Percentiles rank a stretch among this genome's conserved stretches.
phyloP scores from a whole-genome alignment of 768 basidiomycete species.

The Leccinum uliginosum region DNA sequence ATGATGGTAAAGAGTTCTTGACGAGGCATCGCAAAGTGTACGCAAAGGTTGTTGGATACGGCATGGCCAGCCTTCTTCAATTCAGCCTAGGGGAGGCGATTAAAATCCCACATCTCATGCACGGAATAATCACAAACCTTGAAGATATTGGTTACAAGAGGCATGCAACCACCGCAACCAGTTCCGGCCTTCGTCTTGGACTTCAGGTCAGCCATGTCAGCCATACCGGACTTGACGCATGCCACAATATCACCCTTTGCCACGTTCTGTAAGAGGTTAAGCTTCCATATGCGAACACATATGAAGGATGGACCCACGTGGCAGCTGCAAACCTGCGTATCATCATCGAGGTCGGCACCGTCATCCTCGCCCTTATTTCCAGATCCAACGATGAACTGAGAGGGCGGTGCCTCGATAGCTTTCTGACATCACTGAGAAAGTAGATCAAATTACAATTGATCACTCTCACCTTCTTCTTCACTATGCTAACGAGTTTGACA shows the following conservation, averaged over 20 bases:
- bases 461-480: conserved; percentile 57
- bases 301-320: conserved; percentile 39
- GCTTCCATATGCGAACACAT: neutral
- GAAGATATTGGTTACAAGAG: conserved; percentile 43
- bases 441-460: neutral
- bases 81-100: conserved; percentile 41
- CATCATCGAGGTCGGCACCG: conserved; percentile 66
- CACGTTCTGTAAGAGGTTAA: conserved; percentile 48
- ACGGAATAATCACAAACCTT: conserved; percentile 21
- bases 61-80: conserved; percentile 64
- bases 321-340: conserved; percentile 69
- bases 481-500: conserved; percentile 63
- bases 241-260: conserved; percentile 51
- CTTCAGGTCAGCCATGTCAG: conserved; percentile 53
- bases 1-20: conserved; percentile 64
- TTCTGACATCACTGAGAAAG: conserved; percentile 38
- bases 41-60: conserved; percentile 57
- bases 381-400: conserved; percentile 61
- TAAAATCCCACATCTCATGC: too few species aligned
- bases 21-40: conserved; percentile 61
- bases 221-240: conserved; percentile 48
- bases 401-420: conserved; percentile 58
- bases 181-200: conserved; percentile 64
- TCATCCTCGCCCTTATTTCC: conserved; percentile 47
- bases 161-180: conserved; percentile 73